These are phyloP conservation scores for Petunia secreta DNA, from an alignment of 257 asterid genomes.

Conservation along the genomic window DNA sequence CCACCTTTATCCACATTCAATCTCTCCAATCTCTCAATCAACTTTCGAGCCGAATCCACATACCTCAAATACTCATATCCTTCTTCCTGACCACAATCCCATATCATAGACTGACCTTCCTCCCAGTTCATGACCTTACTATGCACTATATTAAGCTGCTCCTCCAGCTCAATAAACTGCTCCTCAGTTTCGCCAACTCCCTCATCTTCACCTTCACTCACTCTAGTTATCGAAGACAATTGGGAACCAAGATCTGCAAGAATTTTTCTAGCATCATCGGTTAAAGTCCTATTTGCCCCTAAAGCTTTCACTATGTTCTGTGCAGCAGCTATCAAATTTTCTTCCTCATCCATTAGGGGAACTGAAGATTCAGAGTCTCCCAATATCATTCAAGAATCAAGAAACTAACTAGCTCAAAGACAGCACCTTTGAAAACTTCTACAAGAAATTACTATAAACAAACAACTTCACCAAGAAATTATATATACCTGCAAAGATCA, in stretches of 20 bases:
- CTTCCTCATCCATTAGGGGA: slow-evolving; percentile 67
- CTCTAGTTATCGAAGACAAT: slow-evolving; percentile 48
- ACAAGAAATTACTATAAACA: background rate
- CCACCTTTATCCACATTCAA: slow-evolving; percentile 34
- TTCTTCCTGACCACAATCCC: slow-evolving; percentile 83
- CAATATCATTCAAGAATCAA: slow-evolving; percentile 46
- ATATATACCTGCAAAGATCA: slow-evolving; percentile 19
- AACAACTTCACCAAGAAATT: slow-evolving; percentile 14
- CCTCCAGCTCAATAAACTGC: slow-evolving; percentile 53
- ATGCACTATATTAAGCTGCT: slow-evolving; percentile 57
- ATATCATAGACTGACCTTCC: slow-evolving; percentile 63
- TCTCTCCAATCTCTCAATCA: slow-evolving; percentile 62
- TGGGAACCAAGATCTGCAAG: slow-evolving; percentile 76
- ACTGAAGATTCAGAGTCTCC: slow-evolving; percentile 52
- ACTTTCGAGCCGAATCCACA: slow-evolving; percentile 65
- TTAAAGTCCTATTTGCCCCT: slow-evolving; percentile 52
- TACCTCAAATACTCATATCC: slow-evolving; percentile 66
- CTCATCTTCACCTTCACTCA: slow-evolving; percentile 37
- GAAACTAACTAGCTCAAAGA: slow-evolving; percentile 21
- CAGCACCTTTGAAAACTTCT: background rate
- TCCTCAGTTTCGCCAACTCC: slow-evolving; percentile 32
- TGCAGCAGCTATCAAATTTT: slow-evolving; percentile 68
- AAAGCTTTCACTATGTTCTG: slow-evolving; percentile 61
- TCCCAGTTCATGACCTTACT: slow-evolving; percentile 78
- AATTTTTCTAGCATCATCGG: slow-evolving; percentile 54